phyloP scores from a whole-genome alignment of 2,329 filamentous ascomycete genomes.

The Verticillium longisporum region DNA sequence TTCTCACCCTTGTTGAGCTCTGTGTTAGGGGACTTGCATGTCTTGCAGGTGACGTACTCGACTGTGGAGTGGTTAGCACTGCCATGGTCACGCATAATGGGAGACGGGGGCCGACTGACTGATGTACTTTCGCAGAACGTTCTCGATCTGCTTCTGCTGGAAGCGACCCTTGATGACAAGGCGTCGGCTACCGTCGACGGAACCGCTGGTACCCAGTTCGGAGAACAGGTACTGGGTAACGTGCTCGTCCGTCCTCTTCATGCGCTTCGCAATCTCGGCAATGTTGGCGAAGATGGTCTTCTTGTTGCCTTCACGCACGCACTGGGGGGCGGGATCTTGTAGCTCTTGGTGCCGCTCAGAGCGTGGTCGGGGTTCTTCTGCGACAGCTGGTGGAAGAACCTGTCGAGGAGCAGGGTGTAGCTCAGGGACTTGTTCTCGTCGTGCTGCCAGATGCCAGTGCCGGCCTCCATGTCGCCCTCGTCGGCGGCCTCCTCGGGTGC shows the following conservation, averaged over 20 bases:
- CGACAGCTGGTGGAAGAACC: conserved; percentile 92
- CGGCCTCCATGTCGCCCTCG: conserved; percentile 75
- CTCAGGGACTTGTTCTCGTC: conserved; percentile 69
- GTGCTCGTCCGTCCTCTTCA: conserved; percentile 98
- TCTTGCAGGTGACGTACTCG: conserved; percentile 99
- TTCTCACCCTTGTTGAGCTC: conserved; percentile 99
- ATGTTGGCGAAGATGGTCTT: conserved; percentile 99
- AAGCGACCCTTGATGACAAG: conserved; percentile 99
- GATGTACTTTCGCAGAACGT: conserved; percentile 91
- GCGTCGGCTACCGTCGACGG: conserved; percentile 85
- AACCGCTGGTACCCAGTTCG: conserved; percentile 94
- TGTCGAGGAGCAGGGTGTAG: conserved; percentile 78
- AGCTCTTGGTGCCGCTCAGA: conserved; percentile 81
- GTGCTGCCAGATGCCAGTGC: conserved; percentile 87
- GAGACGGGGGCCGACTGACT: conserved; percentile 45
- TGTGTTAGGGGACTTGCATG: conserved; percentile 88
- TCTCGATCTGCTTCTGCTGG: conserved; percentile 99
- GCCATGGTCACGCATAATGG: not conserved
- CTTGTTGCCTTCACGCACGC: conserved; percentile 99
- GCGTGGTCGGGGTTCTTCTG: conserved; percentile 96
- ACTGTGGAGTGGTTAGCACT: conserved; percentile 41
- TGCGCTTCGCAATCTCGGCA: conserved; percentile 95
- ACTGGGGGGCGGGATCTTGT: conserved; percentile 98
- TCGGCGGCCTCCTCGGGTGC: conserved; percentile 43
- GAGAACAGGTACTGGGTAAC: conserved; percentile 85